Percentiles rank a stretch among this genome's conserved stretches.
These are phyloP conservation scores for Fusarium pininemorale DNA, from an alignment of 2,329 filamentous ascomycete species.

Conservation along the genomic window DNA sequence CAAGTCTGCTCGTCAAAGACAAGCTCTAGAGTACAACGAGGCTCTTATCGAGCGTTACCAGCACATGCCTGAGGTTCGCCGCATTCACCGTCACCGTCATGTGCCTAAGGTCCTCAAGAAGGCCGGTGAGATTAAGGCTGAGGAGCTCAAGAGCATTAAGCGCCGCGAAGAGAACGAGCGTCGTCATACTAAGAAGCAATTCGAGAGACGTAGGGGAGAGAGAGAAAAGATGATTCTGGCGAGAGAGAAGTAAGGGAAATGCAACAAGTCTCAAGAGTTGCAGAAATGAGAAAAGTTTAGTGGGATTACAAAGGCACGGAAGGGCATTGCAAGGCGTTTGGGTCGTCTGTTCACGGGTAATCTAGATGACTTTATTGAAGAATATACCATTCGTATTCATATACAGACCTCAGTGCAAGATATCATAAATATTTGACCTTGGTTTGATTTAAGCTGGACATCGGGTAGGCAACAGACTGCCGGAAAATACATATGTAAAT, in stretches of 20 bases:
- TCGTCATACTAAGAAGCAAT: conserved; percentile 87
- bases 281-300: conserved; percentile 17
- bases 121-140: conserved; percentile 91
- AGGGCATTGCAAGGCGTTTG: conserved; percentile 50
- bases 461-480: background rate
- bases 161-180: conserved; percentile 92
- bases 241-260: conserved; percentile 58
- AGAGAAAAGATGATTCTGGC: conserved; percentile 93
- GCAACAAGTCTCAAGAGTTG: conserved; percentile 22
- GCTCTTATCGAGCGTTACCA: conserved; percentile 83
- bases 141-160: conserved; percentile 89
- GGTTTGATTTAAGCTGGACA: background rate
- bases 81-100: conserved; percentile 91
- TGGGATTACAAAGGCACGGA: conserved; percentile 33
- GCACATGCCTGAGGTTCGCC: conserved; percentile 95
- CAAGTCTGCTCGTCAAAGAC: conserved; percentile 84
- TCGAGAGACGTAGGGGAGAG: conserved; percentile 76
- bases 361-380: conserved; percentile 30
- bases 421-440: background rate
- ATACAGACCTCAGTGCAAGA: background rate
- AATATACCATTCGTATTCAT: conserved; percentile 32
- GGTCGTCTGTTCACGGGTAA: conserved; percentile 36
- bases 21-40: conserved; percentile 91
- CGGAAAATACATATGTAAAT: conserved; percentile 1
- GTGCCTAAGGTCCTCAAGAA: conserved; percentile 95